Base-by-base conservation (phyloP, 2,329 filamentous ascomycete species). In the Akanthomyces dipterigenus region DNA sequence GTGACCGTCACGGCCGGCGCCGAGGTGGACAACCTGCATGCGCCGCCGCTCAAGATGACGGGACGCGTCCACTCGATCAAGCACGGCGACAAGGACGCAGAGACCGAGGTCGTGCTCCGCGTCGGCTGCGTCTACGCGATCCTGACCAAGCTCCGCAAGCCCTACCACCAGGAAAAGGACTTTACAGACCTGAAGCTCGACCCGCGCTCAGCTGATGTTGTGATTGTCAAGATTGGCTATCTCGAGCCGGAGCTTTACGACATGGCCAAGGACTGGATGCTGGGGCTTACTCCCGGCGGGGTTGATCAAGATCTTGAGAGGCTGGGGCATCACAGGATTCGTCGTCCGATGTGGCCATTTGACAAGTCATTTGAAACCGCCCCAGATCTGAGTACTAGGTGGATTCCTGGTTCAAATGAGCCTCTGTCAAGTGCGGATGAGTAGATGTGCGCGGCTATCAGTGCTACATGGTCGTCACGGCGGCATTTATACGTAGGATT, bases 201-300 rank as follows among this genome's bases (percentile, higher is more conserved):
- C 9, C 80, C 80, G 1, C 75, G 80, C 2, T 65, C 72, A 5
- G 75, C 76, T 0, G 78, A 81, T 63, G 76, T 83, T 24, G 80
- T 83, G 0, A 76, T 83, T 48, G 80, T 83, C 26, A 83, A 83
- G 68, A 83, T 83, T 49, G 81, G 81, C 18, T 84, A 83, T 61
- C 68, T 84, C 1, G 81, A 83, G 66, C 81, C 81, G 3, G 77
- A 83, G 65, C 69, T 83, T 5, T 82, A 81, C 62, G 75, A 76
- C 55, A 83, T 83, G 80, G 77, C 80, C 0, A 72, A 72, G 8
- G 80, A 78, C 58, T 83, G 80, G 81, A 82, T 82, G 76, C 72
- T 83, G 1, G 81, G 72, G 0, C 70, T 83, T 18, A 83, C 80
- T 0, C 80, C 80, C 0, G 81, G 80, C 0, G 80, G 80, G 9